Evolutionary conservation across 306 rosid genomes (phyloP).

Genomic region (Sophora flavescens): DNA sequence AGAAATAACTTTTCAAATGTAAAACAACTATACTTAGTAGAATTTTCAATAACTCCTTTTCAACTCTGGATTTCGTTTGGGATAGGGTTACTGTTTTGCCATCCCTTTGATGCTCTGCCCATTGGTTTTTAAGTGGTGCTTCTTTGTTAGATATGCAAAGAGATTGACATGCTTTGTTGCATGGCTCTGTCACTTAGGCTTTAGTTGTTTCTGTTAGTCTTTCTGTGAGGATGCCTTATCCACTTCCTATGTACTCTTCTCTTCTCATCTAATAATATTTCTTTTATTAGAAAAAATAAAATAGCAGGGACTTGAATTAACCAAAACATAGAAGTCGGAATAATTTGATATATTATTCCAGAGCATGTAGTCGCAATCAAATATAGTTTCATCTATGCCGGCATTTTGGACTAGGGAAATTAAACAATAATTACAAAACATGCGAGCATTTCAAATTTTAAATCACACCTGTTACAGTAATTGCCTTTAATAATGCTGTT

Average conservation of each 20-base stretch:
- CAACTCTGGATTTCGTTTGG: background rate
- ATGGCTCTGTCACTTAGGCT: background rate
- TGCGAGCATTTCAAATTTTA: conserved; percentile 17
- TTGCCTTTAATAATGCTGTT: background rate
- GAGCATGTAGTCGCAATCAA: conserved; percentile 11
- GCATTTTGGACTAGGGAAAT: background rate
- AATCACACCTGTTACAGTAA: background rate
- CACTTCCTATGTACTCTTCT: background rate
- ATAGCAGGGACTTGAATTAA: background rate
- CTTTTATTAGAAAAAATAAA: background rate
- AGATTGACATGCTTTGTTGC: background rate
- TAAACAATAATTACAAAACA: background rate
- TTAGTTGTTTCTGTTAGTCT: background rate
- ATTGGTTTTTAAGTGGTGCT: background rate
- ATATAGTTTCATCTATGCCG: conserved; percentile 8
- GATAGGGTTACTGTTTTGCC: background rate
- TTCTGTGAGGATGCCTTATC: background rate
- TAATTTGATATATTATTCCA: background rate
- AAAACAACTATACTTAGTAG: background rate
- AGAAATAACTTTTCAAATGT: background rate
- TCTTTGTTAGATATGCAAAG: background rate
- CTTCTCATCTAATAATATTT: background rate
- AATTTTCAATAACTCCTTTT: background rate
- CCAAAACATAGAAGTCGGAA: background rate
- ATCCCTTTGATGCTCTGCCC: background rate